Conservation (phyloP, 73 alveolate species). For the Tetrahymena malaccensis region DNA sequence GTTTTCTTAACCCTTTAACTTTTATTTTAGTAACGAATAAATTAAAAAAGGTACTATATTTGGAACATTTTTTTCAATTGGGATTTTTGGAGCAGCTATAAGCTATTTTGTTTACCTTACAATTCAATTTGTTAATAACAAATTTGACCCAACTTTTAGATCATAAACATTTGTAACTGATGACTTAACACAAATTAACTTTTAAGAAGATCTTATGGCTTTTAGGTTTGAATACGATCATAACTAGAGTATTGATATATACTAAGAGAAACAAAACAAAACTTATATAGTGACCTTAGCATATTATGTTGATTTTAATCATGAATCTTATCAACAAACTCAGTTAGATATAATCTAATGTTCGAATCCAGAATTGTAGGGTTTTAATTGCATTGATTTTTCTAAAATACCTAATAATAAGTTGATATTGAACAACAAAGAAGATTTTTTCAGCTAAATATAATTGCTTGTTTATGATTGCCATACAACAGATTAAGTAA, state of each 20-base stretch:
- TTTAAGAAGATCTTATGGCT: neutral
- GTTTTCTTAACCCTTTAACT: neutral
- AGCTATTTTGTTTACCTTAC: neutral
- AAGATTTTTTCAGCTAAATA: neutral
- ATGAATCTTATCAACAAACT: neutral
- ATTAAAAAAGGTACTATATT: neutral
- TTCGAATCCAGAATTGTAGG: neutral
- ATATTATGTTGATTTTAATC: neutral
- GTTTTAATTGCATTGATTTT: neutral
- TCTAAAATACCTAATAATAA: neutral
- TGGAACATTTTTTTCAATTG: neutral
- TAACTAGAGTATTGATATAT: neutral
- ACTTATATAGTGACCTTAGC: neutral
- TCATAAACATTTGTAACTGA: neutral
- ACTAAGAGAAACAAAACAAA: neutral
- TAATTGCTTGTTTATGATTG: neutral
- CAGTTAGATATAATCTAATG: neutral
- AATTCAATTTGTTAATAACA: too few relatives aligned
- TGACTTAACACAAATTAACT: neutral
- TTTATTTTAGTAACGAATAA: too few relatives aligned
- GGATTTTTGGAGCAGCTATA: neutral
- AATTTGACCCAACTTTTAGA: neutral
- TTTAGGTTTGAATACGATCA: neutral
- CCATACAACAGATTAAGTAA: neutral
- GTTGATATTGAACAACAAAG: neutral